phyloP scores from a whole-genome alignment of 129 eudicot species.

The Helianthus annuus region DNA sequence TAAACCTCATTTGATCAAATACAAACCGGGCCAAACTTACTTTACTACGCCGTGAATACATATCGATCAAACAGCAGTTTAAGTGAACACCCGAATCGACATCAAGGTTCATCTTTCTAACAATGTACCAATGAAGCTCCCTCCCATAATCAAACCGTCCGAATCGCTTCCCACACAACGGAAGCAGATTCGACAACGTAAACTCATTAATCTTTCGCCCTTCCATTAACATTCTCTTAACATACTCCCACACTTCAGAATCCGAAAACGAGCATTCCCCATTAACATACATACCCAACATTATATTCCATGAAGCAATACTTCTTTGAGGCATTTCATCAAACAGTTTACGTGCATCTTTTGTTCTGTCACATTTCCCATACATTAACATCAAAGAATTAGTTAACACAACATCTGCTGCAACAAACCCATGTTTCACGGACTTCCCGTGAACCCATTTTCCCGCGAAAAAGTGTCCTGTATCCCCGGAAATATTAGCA shows the following conservation, averaged over 20 bases:
- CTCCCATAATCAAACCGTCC: slow-evolving; percentile 46
- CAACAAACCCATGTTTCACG: slow-evolving; percentile 38
- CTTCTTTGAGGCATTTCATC: slow-evolving; percentile 74
- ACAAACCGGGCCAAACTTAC: slow-evolving; percentile 40
- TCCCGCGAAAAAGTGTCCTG: slow-evolving; percentile 39
- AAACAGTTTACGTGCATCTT: slow-evolving; percentile 45
- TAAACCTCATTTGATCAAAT: slow-evolving; percentile 44
- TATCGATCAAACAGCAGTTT: slow-evolving; percentile 59
- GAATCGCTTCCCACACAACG: slow-evolving; percentile 36
- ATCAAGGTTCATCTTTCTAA: slow-evolving; percentile 37
- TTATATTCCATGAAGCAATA: slow-evolving; percentile 67
- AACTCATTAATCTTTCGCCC: slow-evolving; percentile 53
- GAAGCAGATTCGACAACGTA: slow-evolving; percentile 52
- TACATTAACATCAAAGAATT: slow-evolving; percentile 64
- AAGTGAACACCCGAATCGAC: slow-evolving; percentile 41
- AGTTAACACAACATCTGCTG: slow-evolving; percentile 43
- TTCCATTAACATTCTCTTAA: slow-evolving; percentile 49
- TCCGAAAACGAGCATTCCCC: not conserved
- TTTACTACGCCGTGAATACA: slow-evolving; percentile 50
- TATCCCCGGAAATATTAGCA: slow-evolving; percentile 45
- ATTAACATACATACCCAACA: slow-evolving; percentile 39
- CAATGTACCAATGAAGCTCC: slow-evolving; percentile 60
- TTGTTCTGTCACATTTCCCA: slow-evolving; percentile 39
- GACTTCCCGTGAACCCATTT: slow-evolving; percentile 54
- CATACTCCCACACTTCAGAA: slow-evolving; percentile 29